Percentiles rank a stretch among this genome's conserved stretches.
Conservation (phyloP, 257 asterid genomes). For the Solanum chiquidenum region DNA sequence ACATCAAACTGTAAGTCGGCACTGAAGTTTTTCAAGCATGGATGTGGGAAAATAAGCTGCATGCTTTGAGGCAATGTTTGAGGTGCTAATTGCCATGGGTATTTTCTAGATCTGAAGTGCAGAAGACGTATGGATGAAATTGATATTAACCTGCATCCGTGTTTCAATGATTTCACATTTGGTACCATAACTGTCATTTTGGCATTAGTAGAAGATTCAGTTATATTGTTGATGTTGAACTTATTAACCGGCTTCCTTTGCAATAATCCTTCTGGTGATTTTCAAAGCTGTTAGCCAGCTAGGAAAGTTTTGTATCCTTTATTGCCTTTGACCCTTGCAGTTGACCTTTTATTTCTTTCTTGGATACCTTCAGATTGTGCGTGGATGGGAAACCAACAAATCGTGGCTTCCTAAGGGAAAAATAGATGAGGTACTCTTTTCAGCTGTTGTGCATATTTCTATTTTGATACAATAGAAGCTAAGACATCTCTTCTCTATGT, state of each 20-base stretch:
- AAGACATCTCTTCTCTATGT: not conserved
- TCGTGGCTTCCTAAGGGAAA: slow-evolving; percentile 83
- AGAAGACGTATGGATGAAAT: not conserved
- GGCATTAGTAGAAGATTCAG: not conserved
- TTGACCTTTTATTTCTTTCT: not conserved
- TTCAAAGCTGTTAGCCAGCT: not conserved
- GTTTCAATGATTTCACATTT: not conserved
- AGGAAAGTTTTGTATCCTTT: not conserved
- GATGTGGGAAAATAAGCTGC: not conserved
- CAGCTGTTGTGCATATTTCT: not conserved
- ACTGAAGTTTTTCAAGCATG: not conserved
- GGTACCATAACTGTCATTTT: not conserved
- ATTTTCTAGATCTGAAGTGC: not conserved
- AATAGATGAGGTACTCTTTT: slow-evolving; percentile 64
- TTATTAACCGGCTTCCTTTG: not conserved
- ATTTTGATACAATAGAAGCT: not conserved
- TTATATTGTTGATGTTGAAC: not conserved
- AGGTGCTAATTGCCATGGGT: not conserved
- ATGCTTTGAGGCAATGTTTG: not conserved
- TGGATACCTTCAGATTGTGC: slow-evolving; percentile 44
- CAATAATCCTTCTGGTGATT: not conserved
- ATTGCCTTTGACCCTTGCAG: not conserved
- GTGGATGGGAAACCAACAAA: slow-evolving; percentile 72
- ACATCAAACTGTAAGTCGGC: not conserved
- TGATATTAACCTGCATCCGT: not conserved